These are phyloP conservation scores for Epichloe elymi DNA, from an alignment of 2,329 filamentous ascomycete species.

Conservation along the genomic window DNA sequence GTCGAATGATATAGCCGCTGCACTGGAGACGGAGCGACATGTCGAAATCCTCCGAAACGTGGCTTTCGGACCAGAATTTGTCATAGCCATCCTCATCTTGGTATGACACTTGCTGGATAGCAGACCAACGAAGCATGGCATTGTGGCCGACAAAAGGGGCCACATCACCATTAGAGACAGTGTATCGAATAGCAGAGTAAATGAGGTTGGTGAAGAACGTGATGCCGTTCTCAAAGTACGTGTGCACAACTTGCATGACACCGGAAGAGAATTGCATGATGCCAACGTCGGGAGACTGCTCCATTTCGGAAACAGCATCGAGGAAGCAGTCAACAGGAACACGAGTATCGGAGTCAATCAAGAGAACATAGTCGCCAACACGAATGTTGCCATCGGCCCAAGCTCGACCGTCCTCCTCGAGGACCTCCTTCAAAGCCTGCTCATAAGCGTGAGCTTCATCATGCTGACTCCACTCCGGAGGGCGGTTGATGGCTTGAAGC, in stretches of 20 bases:
- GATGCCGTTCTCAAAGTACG: slow-evolving; percentile 59
- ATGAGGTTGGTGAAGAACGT: slow-evolving; percentile 63
- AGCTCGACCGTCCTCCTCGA: slow-evolving; percentile 55
- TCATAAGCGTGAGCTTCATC: slow-evolving; percentile 57
- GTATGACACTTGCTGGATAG: slow-evolving; percentile 61
- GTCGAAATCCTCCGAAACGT: slow-evolving; percentile 72
- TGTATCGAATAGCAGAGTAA: slow-evolving; percentile 64
- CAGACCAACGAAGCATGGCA: slow-evolving; percentile 61
- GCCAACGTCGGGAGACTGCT: slow-evolving; percentile 63
- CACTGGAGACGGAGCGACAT: slow-evolving; percentile 68
- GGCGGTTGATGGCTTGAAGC: slow-evolving; percentile 42
- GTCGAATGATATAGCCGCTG: slow-evolving; percentile 57
- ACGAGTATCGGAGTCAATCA: slow-evolving; percentile 70
- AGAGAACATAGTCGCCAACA: slow-evolving; percentile 63
- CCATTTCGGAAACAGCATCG: slow-evolving; percentile 71
- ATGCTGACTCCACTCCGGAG: slow-evolving; percentile 50
- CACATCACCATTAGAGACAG: slow-evolving; percentile 65
- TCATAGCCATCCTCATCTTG: slow-evolving; percentile 57
- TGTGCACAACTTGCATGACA: slow-evolving; percentile 67
- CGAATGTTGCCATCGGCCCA: slow-evolving; percentile 81
- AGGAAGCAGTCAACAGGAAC: slow-evolving; percentile 66
- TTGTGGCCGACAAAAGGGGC: slow-evolving; percentile 75
- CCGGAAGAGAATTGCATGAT: slow-evolving; percentile 68
- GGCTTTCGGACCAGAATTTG: slow-evolving; percentile 71
- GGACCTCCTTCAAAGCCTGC: slow-evolving; percentile 48